phyloP scores from a whole-genome alignment of 495 filamentous ascomycete genomes.

The Neurospora sp. region DNA sequence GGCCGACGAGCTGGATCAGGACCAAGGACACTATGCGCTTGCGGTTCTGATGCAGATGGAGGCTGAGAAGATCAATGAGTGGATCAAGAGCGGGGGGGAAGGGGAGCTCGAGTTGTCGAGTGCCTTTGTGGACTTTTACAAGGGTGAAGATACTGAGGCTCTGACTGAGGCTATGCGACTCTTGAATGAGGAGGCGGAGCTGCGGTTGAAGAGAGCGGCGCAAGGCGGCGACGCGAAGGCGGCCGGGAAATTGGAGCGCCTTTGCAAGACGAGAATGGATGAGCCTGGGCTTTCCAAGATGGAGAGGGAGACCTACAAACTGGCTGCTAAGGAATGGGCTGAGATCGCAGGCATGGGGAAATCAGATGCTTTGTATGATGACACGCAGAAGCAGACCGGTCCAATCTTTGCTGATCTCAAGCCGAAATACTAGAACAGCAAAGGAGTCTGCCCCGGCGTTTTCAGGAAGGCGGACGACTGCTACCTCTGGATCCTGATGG shows the following conservation, averaged over 20 bases:
- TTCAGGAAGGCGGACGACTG: background rate
- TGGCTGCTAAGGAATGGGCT: background rate
- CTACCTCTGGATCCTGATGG: background rate
- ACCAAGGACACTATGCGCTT: constrained; percentile 12
- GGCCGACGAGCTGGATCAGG: constrained; percentile 20
- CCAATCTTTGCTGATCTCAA: background rate
- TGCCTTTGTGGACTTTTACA: background rate
- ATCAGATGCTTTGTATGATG: background rate
- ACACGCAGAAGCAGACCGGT: background rate
- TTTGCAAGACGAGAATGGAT: background rate
- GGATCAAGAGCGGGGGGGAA: background rate
- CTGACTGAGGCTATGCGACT: background rate
- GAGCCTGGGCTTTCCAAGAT: background rate
- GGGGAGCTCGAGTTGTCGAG: background rate
- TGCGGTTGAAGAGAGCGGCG: background rate
- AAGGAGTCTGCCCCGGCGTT: background rate
- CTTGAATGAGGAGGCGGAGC: background rate
- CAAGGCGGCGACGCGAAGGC: background rate
- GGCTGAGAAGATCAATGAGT: constrained; percentile 8
- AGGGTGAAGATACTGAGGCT: background rate
- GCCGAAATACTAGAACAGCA: background rate
- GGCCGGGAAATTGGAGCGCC: background rate
- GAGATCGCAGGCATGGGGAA: background rate
- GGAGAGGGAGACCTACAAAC: background rate
- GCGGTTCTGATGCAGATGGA: constrained; percentile 14